Percentiles rank a stretch among this genome's conserved stretches.
Evolutionary conservation across 352 stramenopile species (phyloP).

Genomic region (Phytophthora idaei): DNA sequence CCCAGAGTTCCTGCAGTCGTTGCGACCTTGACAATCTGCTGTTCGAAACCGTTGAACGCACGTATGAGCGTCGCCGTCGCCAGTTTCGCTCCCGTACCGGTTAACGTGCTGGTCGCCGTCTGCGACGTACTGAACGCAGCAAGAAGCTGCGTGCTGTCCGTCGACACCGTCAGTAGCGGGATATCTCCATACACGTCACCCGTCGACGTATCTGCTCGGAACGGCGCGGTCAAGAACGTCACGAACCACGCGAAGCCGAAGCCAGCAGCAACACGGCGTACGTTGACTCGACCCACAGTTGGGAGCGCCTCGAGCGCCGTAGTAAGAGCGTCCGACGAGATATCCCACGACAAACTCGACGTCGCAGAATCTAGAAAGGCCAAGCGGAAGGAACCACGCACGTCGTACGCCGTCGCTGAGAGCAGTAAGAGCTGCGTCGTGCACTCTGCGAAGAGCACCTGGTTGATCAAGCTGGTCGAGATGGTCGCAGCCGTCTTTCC

Average conservation of each 20-base stretch:
- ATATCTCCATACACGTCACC: constrained; percentile 54
- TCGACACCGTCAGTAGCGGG: constrained; percentile 73
- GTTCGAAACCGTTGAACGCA: constrained; percentile 91
- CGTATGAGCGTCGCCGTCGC: constrained; percentile 81
- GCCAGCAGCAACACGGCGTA: constrained; percentile 72
- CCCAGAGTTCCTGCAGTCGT: constrained; percentile 68
- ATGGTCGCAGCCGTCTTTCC: constrained; percentile 19
- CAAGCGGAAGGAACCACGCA: constrained; percentile 89
- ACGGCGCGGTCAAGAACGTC: constrained; percentile 58
- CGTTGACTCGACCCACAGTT: constrained; percentile 80
- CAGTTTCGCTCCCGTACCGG: constrained; percentile 78
- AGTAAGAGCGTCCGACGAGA: constrained; percentile 82
- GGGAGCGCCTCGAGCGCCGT: constrained; percentile 79
- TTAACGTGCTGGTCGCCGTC: constrained; percentile 51
- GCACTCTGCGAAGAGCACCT: constrained; percentile 81
- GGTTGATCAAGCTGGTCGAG: constrained; percentile 37
- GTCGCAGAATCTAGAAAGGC: constrained; percentile 77
- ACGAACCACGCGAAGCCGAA: constrained; percentile 88
- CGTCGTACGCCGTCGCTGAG: constrained; percentile 76
- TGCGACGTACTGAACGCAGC: constrained; percentile 55
- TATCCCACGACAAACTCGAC: constrained; percentile 66
- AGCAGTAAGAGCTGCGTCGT: constrained; percentile 92
- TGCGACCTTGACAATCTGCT: constrained; percentile 87
- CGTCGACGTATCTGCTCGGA: constrained; percentile 41
- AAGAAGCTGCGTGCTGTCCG: constrained; percentile 67